phyloP scores from a whole-genome alignment of 1,284 basidiomycete genomes.

The Marasmius sp. region DNA sequence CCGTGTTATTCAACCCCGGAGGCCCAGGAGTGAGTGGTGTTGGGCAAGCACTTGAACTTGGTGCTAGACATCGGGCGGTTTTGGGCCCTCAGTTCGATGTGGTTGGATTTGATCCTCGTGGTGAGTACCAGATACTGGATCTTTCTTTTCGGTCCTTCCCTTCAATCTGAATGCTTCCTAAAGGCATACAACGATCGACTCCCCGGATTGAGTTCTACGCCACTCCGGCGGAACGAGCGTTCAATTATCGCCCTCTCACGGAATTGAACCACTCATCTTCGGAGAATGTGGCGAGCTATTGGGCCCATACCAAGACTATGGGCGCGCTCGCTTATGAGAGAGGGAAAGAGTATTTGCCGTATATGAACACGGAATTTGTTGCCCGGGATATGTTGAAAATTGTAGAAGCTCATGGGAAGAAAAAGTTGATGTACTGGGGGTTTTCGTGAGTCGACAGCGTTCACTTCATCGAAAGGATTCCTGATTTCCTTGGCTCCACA shows the following conservation, averaged over 20 bases:
- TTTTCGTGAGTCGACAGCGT: constrained; percentile 30
- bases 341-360: constrained; percentile 30
- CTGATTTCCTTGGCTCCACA: no score
- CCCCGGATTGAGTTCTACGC: constrained; percentile 34
- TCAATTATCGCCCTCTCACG: constrained; percentile 1
- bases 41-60: constrained; percentile 26
- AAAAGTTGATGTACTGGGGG: constrained; percentile 55
- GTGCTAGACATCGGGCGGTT: constrained; percentile 29
- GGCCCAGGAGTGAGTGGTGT: constrained; percentile 52
- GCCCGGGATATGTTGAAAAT: constrained; percentile 53
- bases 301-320: constrained; percentile 27
- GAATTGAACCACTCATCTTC: constrained; percentile 16
- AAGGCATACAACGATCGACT: constrained; percentile 33
- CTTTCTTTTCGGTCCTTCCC: no score
- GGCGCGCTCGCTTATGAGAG: constrained; percentile 30
- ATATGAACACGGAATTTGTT: constrained; percentile 44
- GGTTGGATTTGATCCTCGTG: constrained; percentile 50
- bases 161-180: no score
- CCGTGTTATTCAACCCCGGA: constrained; percentile 51
- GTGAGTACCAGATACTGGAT: no score
- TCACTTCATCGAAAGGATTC: constrained; percentile 25
- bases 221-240: not conserved
- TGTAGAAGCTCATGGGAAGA: constrained; percentile 38
- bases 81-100: constrained; percentile 47
- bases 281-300: constrained; percentile 20